Percentiles rank a stretch among this genome's conserved stretches.
phyloP scores from a whole-genome alignment of 352 stramenopile genomes.

The Achlya hypogyna region DNA sequence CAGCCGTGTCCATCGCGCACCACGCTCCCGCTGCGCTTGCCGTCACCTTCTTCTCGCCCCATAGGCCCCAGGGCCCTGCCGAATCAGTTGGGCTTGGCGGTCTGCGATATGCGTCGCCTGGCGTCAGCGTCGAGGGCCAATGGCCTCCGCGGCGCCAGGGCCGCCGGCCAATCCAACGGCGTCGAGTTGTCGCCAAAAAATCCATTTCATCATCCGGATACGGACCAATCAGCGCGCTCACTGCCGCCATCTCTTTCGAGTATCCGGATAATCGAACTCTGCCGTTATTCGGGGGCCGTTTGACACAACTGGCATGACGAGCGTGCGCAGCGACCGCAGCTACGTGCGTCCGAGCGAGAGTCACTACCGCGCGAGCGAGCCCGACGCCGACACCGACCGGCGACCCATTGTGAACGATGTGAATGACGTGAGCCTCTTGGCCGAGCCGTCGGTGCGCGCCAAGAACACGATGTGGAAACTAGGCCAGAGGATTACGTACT shows the following conservation, averaged over 20 bases:
- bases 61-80: too few relatives aligned
- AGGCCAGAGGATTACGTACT: conserved; percentile 7
- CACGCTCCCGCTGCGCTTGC: too few relatives aligned
- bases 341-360: not conserved
- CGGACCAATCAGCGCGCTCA: not conserved
- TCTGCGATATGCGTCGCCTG: too few relatives aligned
- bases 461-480: conserved; percentile 17
- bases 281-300: not conserved
- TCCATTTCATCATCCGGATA: not conserved
- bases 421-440: conserved; percentile 16
- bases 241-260: not conserved
- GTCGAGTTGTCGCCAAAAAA: not conserved
- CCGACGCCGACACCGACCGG: not conserved
- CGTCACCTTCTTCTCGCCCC: too few relatives aligned
- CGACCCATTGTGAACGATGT: not conserved
- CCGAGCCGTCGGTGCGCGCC: conserved; percentile 11
- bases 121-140: too few relatives aligned
- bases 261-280: not conserved
- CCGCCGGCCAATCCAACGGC: not conserved
- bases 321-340: not conserved
- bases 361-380: not conserved
- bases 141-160: not conserved
- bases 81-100: too few relatives aligned
- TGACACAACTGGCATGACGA: not conserved
- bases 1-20: too few relatives aligned